Evolutionary conservation across 768 basidiomycete genomes (phyloP).

Genomic region (Tylopilus vinaceipallidus): DNA sequence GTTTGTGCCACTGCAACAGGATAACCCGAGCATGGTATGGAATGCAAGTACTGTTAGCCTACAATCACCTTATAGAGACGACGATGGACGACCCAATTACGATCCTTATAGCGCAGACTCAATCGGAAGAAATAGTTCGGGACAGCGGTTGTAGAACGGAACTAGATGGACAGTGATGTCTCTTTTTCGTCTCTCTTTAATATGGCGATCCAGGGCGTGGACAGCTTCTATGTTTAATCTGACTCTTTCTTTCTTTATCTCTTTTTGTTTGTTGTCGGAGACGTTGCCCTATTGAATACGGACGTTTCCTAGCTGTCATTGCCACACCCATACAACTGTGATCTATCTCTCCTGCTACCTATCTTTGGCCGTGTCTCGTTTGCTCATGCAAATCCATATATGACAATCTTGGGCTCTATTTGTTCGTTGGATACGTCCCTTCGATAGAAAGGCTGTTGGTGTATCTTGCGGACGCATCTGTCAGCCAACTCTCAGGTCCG

Average conservation of each 20-base stretch:
- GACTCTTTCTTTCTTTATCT: neutral
- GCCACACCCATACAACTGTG: slow-evolving; percentile 7
- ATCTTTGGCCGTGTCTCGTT: neutral
- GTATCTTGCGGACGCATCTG: no score
- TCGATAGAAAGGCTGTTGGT: neutral
- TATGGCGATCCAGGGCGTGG: slow-evolving; percentile 3
- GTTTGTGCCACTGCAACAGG: slow-evolving; percentile 70
- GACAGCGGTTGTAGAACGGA: slow-evolving; percentile 24
- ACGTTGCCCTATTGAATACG: slow-evolving; percentile 5
- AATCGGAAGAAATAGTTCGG: slow-evolving; percentile 26
- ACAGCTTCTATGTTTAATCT: slow-evolving; percentile 1
- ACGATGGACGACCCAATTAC: slow-evolving; percentile 16
- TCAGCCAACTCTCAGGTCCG: no score
- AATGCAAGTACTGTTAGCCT: slow-evolving; percentile 52
- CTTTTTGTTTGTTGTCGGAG: neutral
- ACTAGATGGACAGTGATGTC: neutral
- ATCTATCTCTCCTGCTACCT: neutral
- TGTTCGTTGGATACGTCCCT: no score
- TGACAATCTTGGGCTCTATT: no score
- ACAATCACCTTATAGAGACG: slow-evolving; percentile 38
- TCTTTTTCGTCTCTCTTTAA: neutral
- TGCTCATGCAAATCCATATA: no score
- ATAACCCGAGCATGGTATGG: slow-evolving; percentile 56
- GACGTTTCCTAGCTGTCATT: slow-evolving; percentile 5
- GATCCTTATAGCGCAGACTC: slow-evolving; percentile 28